These are phyloP conservation scores for Didymosphaeria variabile DNA, from an alignment of 2,329 filamentous ascomycete species.

Conservation along the genomic window DNA sequence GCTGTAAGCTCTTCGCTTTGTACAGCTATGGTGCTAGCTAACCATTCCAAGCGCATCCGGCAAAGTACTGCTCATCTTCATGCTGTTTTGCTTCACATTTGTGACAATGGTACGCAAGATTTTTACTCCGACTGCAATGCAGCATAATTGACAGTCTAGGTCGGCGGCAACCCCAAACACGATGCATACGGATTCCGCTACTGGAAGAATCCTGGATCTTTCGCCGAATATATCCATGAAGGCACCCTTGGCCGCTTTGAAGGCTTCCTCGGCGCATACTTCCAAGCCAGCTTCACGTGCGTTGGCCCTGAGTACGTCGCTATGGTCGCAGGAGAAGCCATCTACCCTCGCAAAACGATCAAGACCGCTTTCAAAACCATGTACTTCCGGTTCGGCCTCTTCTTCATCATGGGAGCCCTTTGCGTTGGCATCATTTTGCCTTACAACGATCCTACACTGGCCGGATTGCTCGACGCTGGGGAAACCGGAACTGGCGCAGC, in stretches of 20 bases:
- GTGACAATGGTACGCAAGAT: constrained; percentile 38
- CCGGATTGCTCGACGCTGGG: constrained; percentile 54
- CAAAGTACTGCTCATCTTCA: constrained; percentile 52
- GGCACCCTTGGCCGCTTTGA: constrained; percentile 67
- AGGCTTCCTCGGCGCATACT: constrained; percentile 65
- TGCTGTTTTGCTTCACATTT: constrained; percentile 51
- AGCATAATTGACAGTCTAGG: constrained; percentile 6
- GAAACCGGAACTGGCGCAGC: constrained; percentile 57
- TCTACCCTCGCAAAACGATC: constrained; percentile 70
- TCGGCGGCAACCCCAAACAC: constrained; percentile 51
- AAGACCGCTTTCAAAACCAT: constrained; percentile 63
- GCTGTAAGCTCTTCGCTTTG: constrained; percentile 27
- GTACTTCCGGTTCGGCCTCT: constrained; percentile 55
- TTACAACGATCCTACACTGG: constrained; percentile 73
- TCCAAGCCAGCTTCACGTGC: constrained; percentile 54
- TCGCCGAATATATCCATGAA: constrained; percentile 42
- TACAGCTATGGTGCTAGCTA: background rate
- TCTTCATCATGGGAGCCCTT: constrained; percentile 57
- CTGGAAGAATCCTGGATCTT: constrained; percentile 45
- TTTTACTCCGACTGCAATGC: no score
- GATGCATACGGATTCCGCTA: constrained; percentile 49
- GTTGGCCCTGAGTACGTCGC: constrained; percentile 63
- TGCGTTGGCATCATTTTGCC: constrained; percentile 61
- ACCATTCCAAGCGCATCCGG: constrained; percentile 27
- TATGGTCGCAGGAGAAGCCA: constrained; percentile 70